Evolutionary conservation across 1,139 yeast genomes (phyloP).

Genomic region (Saccharomycopsis hybrid): DNA sequence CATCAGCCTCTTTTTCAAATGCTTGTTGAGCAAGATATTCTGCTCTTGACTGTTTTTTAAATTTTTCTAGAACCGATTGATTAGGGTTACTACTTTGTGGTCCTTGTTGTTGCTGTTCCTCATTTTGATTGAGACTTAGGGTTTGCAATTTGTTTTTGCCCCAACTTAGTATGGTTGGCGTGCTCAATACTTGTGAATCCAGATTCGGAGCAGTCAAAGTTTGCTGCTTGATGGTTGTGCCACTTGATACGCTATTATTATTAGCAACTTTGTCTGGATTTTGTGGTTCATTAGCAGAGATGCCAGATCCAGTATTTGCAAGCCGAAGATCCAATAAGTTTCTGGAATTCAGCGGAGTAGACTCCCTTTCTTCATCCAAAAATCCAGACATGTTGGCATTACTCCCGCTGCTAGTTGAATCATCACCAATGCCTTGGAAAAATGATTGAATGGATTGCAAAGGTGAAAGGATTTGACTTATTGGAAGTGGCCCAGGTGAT

Average conservation of each 20-base stretch:
- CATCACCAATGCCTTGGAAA: constrained; percentile 12
- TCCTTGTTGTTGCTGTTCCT: constrained; percentile 9
- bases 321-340: too few species aligned
- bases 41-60: constrained; percentile 33
- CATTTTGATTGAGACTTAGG: constrained; percentile 1
- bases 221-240: background rate
- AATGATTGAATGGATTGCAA: constrained; percentile 20
- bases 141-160: too few species aligned
- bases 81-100: too few species aligned
- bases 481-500: constrained; percentile 11
- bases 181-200: too few species aligned
- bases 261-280: too few species aligned
- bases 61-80: constrained; percentile 25
- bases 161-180: too few species aligned
- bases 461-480: constrained; percentile 16
- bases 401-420: background rate
- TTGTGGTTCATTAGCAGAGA: background rate
- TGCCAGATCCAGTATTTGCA: constrained; percentile 1
- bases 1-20: constrained; percentile 35
- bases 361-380: constrained; percentile 6
- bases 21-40: constrained; percentile 32
- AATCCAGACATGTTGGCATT: background rate
- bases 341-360: background rate
- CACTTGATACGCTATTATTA: background rate
- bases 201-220: too few species aligned